Evolutionary conservation across 371 early-diverging fungal genomes (phyloP), one percentile per base, ranked within the genome.

Genomic region (Actinomortierella ambigua): DNA sequence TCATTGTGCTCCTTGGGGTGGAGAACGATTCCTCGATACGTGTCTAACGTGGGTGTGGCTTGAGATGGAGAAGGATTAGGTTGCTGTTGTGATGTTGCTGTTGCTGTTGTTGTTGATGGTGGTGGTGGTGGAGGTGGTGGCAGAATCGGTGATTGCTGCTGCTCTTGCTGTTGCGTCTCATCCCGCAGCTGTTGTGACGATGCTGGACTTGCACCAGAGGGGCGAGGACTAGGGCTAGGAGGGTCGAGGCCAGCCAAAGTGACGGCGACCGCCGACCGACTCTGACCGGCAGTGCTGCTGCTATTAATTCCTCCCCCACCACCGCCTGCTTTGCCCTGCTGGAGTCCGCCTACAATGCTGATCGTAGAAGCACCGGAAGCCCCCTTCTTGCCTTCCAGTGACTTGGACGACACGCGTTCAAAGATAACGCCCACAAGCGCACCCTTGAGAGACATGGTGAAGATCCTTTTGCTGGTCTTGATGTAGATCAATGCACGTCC

Each of bases 401-500:
- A 56, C 5, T 66, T 55, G 2, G 50, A 47, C 22, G 65, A 71
- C 34, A 6, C 7, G 34, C 34, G 34, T 34, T 11, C 7, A 54
- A 71, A 71, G 48, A 58, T 63, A 3, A 63, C 59, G 0, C 63
- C 63, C 3, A 57, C 41, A 11, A 71, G 54, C 2, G 73, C 67
- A 29, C 66, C 63, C 13, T 57, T 57, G 7, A 59, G 53, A 1
- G 66, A 66, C 55, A 71, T 62, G 26, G 73, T 71, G 27, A 71
- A 47, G 13, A 60, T 57, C 11, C 34, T 28, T 18, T 46, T 28
- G n/a, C 52, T 59, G 39, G 55, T 53, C 34, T 71, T 66, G 27
- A 71, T 61, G 20, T 66, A 63, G 1, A 66, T 63, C 53, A 71
- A n/a, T 4, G 63, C 57, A 13, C 48, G 61, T 9, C 73, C 73